A percentile compares a stretch with the other conserved stretches of the same genome.
These are phyloP conservation scores for Mortierella sp. DNA, from an alignment of 371 early-diverging fungal species.

Conservation along the genomic window DNA sequence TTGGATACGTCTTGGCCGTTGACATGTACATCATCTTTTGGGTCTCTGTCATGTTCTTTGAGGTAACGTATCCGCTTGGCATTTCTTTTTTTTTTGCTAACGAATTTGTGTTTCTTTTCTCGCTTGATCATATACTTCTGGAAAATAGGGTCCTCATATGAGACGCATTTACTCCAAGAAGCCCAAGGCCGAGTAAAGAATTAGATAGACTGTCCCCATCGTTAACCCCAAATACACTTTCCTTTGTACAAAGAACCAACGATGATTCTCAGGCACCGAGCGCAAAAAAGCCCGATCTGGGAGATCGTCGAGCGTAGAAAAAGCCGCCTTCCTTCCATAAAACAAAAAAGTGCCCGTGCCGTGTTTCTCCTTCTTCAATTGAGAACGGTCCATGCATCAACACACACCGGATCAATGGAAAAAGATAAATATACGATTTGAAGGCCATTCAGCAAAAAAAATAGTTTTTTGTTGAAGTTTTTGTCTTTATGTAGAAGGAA, in stretches of 20 bases:
- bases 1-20: constrained; percentile 59
- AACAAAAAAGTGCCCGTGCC: neutral
- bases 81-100: neutral
- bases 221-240: neutral
- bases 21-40: constrained; percentile 60
- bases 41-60: constrained; percentile 61
- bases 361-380: too few species aligned
- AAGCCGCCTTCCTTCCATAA: too few species aligned
- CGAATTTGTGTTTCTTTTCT: neutral
- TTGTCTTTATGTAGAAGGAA: constrained; percentile 11
- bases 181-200: constrained; percentile 42
- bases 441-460: neutral
- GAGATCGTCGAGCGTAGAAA: too few species aligned
- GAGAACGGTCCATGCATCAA: too few species aligned
- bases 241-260: neutral
- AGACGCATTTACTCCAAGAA: constrained; percentile 58
- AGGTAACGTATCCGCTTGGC: constrained; percentile 37
- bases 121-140: neutral
- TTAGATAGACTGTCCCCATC: neutral
- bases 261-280: neutral
- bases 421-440: too few species aligned
- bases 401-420: too few species aligned
- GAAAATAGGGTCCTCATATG: constrained; percentile 59
- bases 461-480: neutral
- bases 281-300: too few species aligned